Evolutionary conservation across 1,284 basidiomycete species (phyloP), one percentile per base, ranked within the genome.

Genomic region (Taiwanofungus camphoratus): DNA sequence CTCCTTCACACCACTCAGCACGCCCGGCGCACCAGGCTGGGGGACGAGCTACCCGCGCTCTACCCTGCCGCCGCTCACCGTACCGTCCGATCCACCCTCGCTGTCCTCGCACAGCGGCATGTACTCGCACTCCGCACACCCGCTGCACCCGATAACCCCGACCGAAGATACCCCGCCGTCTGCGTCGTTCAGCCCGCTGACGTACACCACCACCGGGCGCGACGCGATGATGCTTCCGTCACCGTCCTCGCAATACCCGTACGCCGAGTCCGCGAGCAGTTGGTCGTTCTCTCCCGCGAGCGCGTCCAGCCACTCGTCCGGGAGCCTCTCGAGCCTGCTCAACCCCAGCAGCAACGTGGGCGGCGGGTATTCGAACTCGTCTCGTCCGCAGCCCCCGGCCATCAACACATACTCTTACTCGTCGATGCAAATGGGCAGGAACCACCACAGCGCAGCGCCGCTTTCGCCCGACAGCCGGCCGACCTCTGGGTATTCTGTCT

Each of bases 381-480:
- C 52, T 18, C 45, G 54, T 27, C 50, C 57, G 22, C 45, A 52
- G 41, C 51, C 56, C 5, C 77, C 79, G 12, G 79, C 83, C 58
- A 84, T 83, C 52, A 83, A 82, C 12, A 78, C 80, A 2, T 87
- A 85, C 53, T 78, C 63, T 9, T 84, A 82, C 62, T 77, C 80
- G 12, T 75, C 73, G 21, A 72, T 84, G 62, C 78, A 79, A 26
- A 73, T 84, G 68, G 73, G 77, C 39, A 49, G 57, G 53, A 66
- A 67, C 35, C 81, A 82, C 50, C 81, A 82, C 51, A 82, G 75
- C 33, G 71, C 79, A 4, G 83, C 82, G 0, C 84, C 82, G 3
- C 61, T 86, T 46, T 89, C 87, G 2, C 87, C 87, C 2, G 87
- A 89, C 58, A 85, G 83, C 61, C 77, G 87, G 39, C 87, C 87